A percentile compares a stretch with the other conserved stretches of the same genome.
Conservation (phyloP, 805 yeast genomes). For the Saccharomyces jurei region DNA sequence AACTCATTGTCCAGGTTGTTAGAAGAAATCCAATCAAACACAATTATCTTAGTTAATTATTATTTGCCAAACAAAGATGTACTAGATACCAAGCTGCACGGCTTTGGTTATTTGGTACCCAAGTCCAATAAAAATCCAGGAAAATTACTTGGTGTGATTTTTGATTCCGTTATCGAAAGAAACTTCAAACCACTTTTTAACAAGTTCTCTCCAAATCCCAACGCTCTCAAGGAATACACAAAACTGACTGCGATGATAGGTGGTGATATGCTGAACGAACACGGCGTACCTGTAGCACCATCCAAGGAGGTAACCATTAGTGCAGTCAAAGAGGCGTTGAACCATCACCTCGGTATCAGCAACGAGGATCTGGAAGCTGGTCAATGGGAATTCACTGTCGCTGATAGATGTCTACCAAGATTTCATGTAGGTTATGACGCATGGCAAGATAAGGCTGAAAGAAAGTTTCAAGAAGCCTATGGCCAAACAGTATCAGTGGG, state of each 20-base stretch:
- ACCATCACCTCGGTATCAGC: constrained; percentile 33
- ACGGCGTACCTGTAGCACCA: constrained; percentile 11
- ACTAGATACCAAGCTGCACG: constrained; percentile 38
- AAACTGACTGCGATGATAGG: constrained; percentile 88
- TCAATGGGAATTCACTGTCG: constrained; percentile 34
- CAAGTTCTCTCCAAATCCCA: constrained; percentile 9
- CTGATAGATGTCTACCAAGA: constrained; percentile 67
- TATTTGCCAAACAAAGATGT: constrained; percentile 41
- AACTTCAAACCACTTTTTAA: constrained; percentile 33
- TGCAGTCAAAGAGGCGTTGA: constrained; percentile 34
- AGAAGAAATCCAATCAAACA: constrained; percentile 28
- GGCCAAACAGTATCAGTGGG: constrained; percentile 46
- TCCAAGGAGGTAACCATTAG: constrained; percentile 12
- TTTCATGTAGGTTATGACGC: constrained; percentile 62
- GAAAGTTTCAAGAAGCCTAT: constrained; percentile 31
- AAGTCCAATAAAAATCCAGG: constrained; percentile 38
- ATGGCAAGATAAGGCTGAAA: constrained; percentile 31
- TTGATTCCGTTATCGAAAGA: constrained; percentile 77
- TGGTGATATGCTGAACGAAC: constrained; percentile 51
- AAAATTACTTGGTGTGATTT: constrained; percentile 74
- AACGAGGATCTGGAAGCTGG: constrained; percentile 24
- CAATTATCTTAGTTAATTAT: constrained; percentile 64
- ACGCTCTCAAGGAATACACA: constrained; percentile 36
- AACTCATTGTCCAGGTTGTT: constrained; percentile 17
- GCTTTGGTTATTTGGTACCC: constrained; percentile 90